A percentile compares a stretch with the other conserved stretches of the same genome.
Evolutionary conservation across 2,329 filamentous ascomycete species (phyloP).

Genomic region (Thielaviopsis euricoi): DNA sequence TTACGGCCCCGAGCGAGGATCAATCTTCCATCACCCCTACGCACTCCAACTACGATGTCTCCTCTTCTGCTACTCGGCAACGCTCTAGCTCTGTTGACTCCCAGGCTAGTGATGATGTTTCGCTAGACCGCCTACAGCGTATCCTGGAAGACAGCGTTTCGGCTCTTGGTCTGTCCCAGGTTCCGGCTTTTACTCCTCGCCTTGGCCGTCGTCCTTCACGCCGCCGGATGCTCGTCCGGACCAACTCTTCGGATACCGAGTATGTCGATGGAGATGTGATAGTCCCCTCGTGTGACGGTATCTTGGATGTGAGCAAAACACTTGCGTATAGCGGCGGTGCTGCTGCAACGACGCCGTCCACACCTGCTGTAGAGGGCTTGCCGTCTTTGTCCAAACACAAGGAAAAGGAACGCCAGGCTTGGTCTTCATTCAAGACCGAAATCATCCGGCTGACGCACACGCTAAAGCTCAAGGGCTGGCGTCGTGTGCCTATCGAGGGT

Average conservation of each 20-base stretch:
- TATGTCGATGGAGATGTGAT: conserved; percentile 62
- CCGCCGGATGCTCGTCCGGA: conserved; percentile 21
- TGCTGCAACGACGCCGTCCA: conserved; percentile 20
- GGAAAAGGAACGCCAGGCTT: conserved; percentile 57
- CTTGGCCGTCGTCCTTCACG: conserved; percentile 26
- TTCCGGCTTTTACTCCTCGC: conserved; percentile 28
- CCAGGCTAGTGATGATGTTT: conserved; percentile 47
- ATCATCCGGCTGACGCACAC: conserved; percentile 83
- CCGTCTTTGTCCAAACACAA: conserved; percentile 23
- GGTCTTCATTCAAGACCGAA: conserved; percentile 80
- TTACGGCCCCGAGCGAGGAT: not conserved
- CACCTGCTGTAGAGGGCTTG: not conserved
- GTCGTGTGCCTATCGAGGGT: conserved; percentile 56
- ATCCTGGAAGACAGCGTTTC: conserved; percentile 57
- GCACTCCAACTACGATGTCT: conserved; percentile 13
- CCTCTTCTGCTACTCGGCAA: conserved; percentile 14
- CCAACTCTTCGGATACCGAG: conserved; percentile 69
- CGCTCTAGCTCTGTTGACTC: conserved; percentile 43
- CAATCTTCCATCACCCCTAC: conserved; percentile 10
- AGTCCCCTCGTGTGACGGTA: conserved; percentile 72
- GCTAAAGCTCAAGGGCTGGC: conserved; percentile 79
- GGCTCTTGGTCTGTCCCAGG: conserved; percentile 30
- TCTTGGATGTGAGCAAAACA: conserved; percentile 81
- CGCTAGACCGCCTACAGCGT: conserved; percentile 63
- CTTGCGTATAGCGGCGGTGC: conserved; percentile 53